Evolutionary conservation across 1,284 basidiomycete species (phyloP).

Genomic region (Puccinia triticina): DNA sequence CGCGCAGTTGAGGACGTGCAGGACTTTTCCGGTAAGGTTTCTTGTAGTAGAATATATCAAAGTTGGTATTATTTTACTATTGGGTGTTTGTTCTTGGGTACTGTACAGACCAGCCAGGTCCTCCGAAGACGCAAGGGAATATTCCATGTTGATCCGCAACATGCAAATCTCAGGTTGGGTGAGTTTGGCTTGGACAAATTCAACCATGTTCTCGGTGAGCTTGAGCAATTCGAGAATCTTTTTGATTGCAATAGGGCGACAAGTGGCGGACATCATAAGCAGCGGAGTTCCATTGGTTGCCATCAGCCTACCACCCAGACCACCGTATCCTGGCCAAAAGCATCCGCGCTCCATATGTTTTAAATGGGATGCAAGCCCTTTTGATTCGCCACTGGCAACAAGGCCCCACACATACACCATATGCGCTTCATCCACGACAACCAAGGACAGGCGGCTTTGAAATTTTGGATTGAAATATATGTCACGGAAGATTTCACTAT

Average conservation of each 20-base stretch:
- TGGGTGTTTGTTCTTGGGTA: too few species aligned
- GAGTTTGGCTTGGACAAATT: too few species aligned
- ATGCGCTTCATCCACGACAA: slow-evolving; percentile 16
- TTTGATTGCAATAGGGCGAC: slow-evolving; percentile 20
- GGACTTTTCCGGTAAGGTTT: neutral
- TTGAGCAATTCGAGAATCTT: neutral
- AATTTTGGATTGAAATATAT: neutral
- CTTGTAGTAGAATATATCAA: neutral
- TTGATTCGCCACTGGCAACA: slow-evolving; percentile 10
- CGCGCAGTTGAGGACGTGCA: neutral
- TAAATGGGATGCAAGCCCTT: neutral
- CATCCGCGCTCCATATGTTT: neutral
- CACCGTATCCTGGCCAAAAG: neutral
- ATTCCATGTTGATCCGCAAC: neutral
- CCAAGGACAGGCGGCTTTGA: neutral
- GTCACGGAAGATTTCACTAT: neutral
- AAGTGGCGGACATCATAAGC: slow-evolving; percentile 26
- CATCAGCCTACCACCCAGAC: neutral
- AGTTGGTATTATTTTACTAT: too few species aligned
- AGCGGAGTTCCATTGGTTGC: too few species aligned
- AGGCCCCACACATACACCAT: slow-evolving; percentile 17
- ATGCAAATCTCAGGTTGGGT: neutral
- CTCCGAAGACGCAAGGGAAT: neutral
- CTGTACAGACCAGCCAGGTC: neutral
- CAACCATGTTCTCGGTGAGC: neutral